These are phyloP conservation scores for Diaporthe citriasiana DNA, from an alignment of 2,329 filamentous ascomycete genomes.

Conservation along the genomic window DNA sequence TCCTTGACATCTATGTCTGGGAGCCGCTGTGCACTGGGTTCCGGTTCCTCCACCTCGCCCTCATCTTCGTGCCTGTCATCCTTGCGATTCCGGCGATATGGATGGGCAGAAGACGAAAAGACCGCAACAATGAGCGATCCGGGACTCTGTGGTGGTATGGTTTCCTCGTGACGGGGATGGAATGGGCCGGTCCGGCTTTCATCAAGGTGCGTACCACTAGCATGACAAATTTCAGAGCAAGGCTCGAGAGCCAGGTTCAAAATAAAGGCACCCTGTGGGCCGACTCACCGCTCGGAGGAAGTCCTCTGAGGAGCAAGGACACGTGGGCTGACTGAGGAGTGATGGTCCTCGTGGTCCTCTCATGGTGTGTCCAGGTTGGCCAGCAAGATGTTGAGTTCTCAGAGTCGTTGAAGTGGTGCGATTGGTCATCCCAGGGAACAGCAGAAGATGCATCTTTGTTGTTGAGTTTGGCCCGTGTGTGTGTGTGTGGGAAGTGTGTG, in stretches of 20 bases:
- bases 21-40: slow-evolving; percentile 90
- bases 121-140: slow-evolving; percentile 79
- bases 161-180: slow-evolving; percentile 90
- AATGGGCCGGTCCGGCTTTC: slow-evolving; percentile 92
- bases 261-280: not conserved
- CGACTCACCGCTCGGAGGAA: not conserved
- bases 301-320: not conserved
- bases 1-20: slow-evolving; percentile 80
- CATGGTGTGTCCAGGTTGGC: not conserved
- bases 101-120: slow-evolving; percentile 75
- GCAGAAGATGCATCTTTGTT: not conserved
- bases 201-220: slow-evolving; percentile 81
- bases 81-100: slow-evolving; percentile 83
- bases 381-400: not conserved
- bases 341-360: not conserved
- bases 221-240: not conserved
- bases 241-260: not conserved
- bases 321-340: too few species aligned
- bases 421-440: not conserved
- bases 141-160: slow-evolving; percentile 96
- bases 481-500: not conserved
- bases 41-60: slow-evolving; percentile 87
- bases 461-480: not conserved
- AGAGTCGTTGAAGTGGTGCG: not conserved
- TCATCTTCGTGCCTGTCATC: slow-evolving; percentile 94